Evolutionary conservation across 208 protist species (phyloP).

Genomic region (Leptomonas seymouri): DNA sequence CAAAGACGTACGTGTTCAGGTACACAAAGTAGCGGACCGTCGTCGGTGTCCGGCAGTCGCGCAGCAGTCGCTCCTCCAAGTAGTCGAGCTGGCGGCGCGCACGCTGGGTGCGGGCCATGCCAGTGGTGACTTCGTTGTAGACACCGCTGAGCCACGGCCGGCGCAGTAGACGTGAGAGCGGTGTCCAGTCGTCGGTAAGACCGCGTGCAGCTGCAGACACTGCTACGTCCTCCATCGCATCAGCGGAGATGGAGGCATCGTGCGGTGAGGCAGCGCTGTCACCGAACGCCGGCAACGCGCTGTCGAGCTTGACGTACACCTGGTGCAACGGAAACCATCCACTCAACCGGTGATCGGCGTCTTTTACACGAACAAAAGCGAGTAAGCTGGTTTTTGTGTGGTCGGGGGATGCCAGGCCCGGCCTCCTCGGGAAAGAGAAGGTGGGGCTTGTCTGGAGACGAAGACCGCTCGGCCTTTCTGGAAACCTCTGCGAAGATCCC

Average conservation of each 20-base stretch:
- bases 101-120: constrained; percentile 74
- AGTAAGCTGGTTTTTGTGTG: not conserved
- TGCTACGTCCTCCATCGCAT: not conserved
- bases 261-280: not conserved
- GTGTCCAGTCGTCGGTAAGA: constrained; percentile 8
- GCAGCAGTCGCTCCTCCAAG: constrained; percentile 84
- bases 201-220: constrained; percentile 10
- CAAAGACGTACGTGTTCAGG: constrained; percentile 65
- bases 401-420: not conserved
- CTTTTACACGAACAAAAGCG: constrained; percentile 81
- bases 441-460: not conserved
- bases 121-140: constrained; percentile 72
- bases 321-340: constrained; percentile 68
- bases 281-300: constrained; percentile 1
- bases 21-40: constrained; percentile 84
- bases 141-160: constrained; percentile 51
- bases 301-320: constrained; percentile 56
- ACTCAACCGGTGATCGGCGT: constrained; percentile 75
- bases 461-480: not conserved
- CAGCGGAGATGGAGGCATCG: not conserved
- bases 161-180: constrained; percentile 18
- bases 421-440: not conserved
- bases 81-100: constrained; percentile 70
- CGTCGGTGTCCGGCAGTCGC: constrained; percentile 79
- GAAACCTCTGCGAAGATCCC: not conserved